Conservation (phyloP, 148 eudicot species). For the Dysphania ambrosioides region DNA sequence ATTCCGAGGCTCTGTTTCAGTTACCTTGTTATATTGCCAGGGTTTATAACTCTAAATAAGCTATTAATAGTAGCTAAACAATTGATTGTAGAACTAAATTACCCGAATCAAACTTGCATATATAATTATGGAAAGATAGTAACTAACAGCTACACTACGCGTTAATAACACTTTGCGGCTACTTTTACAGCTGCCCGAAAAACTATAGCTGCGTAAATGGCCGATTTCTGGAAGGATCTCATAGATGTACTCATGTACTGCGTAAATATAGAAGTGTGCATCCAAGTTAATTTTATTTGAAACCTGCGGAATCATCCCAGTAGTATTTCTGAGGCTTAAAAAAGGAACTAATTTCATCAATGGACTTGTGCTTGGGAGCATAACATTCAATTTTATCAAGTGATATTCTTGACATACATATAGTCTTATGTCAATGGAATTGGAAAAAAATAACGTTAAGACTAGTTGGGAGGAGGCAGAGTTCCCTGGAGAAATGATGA, state of each 20-base stretch:
- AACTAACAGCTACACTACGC: not conserved
- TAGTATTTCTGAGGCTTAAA: too few species aligned
- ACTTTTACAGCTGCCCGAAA: not conserved
- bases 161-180: not conserved
- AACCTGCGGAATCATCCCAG: too few species aligned
- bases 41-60: constrained; percentile 5
- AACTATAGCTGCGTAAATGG: not conserved
- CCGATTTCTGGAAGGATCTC: too few species aligned
- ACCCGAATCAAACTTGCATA: not conserved
- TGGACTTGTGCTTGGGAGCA: not conserved
- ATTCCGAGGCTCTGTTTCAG: not conserved
- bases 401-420: not conserved
- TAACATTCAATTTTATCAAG: too few species aligned
- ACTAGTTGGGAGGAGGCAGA: constrained; percentile 26
- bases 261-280: too few species aligned
- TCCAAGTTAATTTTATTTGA: not conserved
- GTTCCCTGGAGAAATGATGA: constrained; percentile 36
- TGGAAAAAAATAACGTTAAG: not conserved
- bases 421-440: too few species aligned
- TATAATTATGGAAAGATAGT: constrained; percentile 3
- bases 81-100: not conserved
- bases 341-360: not conserved
- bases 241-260: too few species aligned
- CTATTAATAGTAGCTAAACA: constrained; percentile 19
- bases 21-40: constrained; percentile 7